Conservation (phyloP, 768 basidiomycete species). For the Tylopilus subfusipes region DNA sequence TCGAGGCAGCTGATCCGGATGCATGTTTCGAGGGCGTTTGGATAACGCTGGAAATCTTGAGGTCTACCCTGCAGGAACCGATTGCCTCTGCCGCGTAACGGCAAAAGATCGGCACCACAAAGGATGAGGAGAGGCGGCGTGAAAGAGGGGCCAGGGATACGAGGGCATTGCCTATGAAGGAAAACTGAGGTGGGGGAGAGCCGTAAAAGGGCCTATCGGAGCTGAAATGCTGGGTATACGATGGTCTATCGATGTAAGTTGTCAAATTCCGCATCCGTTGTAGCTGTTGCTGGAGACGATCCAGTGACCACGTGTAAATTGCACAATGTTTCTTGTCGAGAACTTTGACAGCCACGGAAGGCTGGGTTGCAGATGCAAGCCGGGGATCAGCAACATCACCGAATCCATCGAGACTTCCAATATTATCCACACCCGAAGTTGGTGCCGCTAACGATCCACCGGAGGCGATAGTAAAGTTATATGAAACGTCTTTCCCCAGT, state of each 20-base stretch:
- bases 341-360: constrained; percentile 86
- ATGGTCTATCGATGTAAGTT: constrained; percentile 86
- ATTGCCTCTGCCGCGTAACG: constrained; percentile 94
- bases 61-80: constrained; percentile 85
- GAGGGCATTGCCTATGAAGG: constrained; percentile 86
- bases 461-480: constrained; percentile 90
- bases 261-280: constrained; percentile 92
- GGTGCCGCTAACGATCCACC: constrained; percentile 77
- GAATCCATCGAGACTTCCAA: constrained; percentile 85
- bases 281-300: constrained; percentile 83
- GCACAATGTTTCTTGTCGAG: constrained; percentile 84
- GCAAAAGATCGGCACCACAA: constrained; percentile 87
- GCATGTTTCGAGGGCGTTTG: constrained; percentile 53
- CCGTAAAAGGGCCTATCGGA: constrained; percentile 93
- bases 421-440: constrained; percentile 77
- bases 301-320: constrained; percentile 89
- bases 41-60: constrained; percentile 74
- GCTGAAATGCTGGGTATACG: constrained; percentile 92
- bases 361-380: constrained; percentile 68
- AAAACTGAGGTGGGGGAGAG: constrained; percentile 80
- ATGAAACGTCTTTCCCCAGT: constrained; percentile 80
- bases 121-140: constrained; percentile 67
- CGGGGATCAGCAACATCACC: constrained; percentile 89
- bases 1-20: constrained; percentile 61
- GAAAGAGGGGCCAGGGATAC: constrained; percentile 80